phyloP scores from a whole-genome alignment of 2,329 filamentous ascomycete genomes.

The Coniochaeta ligniaria region DNA sequence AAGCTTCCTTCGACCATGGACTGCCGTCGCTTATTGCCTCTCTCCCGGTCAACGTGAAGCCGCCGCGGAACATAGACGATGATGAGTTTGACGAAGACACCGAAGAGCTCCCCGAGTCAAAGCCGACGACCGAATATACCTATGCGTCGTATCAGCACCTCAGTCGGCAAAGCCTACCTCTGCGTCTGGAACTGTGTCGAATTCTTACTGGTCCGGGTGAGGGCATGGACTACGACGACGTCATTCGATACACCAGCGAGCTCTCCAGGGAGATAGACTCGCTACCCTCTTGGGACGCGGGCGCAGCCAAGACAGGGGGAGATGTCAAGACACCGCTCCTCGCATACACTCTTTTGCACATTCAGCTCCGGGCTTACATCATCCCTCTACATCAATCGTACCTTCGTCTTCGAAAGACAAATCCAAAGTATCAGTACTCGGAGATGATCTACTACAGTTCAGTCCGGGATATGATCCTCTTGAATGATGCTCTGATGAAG shows the following conservation, averaged over 20 bases:
- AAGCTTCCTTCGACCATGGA: slow-evolving; percentile 54
- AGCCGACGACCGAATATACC: slow-evolving; percentile 45
- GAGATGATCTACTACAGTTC: slow-evolving; percentile 59
- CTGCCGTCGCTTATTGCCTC: slow-evolving; percentile 51
- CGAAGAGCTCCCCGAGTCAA: slow-evolving; percentile 42
- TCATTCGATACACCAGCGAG: slow-evolving; percentile 54
- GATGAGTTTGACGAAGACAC: slow-evolving; percentile 49
- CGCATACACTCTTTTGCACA: slow-evolving; percentile 52
- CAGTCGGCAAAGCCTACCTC: slow-evolving; percentile 45
- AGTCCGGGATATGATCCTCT: slow-evolving; percentile 53
- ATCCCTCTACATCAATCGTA: slow-evolving; percentile 55
- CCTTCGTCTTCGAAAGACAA: slow-evolving; percentile 50
- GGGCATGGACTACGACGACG: slow-evolving; percentile 54
- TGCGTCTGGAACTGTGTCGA: slow-evolving; percentile 50
- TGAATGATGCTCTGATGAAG: slow-evolving; percentile 53
- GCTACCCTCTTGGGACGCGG: slow-evolving; percentile 47
- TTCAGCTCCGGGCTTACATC: slow-evolving; percentile 55
- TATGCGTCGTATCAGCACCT: slow-evolving; percentile 53
- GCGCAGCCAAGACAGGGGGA: slow-evolving; percentile 26
- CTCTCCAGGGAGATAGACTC: slow-evolving; percentile 54
- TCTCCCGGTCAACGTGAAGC: slow-evolving; percentile 46
- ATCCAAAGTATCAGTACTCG: slow-evolving; percentile 55
- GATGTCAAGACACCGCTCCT: slow-evolving; percentile 47
- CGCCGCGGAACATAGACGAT: slow-evolving; percentile 51
- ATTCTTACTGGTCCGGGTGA: slow-evolving; percentile 46